Evolutionary conservation across 2,329 filamentous ascomycete genomes (phyloP).

Genomic region (Penicillium sp.): DNA sequence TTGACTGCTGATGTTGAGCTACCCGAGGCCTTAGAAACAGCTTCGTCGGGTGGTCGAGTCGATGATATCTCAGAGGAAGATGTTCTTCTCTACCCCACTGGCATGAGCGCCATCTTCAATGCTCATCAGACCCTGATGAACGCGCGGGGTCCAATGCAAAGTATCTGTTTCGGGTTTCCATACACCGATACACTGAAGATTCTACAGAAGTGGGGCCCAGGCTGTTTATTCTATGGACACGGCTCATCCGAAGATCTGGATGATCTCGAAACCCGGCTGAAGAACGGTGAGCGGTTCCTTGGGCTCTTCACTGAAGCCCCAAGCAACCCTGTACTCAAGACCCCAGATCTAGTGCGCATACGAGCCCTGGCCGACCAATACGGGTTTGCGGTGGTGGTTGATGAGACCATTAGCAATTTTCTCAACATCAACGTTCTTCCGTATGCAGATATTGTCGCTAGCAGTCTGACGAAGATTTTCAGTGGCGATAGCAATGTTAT

Average conservation of each 20-base stretch:
- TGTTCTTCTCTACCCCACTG: constrained; percentile 82
- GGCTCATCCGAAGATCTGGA: constrained; percentile 77
- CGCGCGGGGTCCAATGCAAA: constrained; percentile 65
- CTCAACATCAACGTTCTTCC: constrained; percentile 92
- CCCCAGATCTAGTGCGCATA: constrained; percentile 82
- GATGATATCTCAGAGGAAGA: constrained; percentile 74
- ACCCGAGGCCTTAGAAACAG: constrained; percentile 54
- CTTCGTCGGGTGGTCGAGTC: constrained; percentile 36
- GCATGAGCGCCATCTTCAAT: constrained; percentile 95
- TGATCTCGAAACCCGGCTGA: constrained; percentile 71
- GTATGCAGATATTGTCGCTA: constrained; percentile 87
- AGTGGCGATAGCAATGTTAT: constrained; percentile 98
- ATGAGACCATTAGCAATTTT: constrained; percentile 96
- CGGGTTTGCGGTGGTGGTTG: constrained; percentile 85
- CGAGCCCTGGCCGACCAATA: constrained; percentile 75
- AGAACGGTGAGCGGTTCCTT: constrained; percentile 72
- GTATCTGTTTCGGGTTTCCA: constrained; percentile 93
- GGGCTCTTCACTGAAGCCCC: constrained; percentile 94
- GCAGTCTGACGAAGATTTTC: constrained; percentile 94
- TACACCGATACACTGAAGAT: constrained; percentile 97
- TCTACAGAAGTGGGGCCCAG: constrained; percentile 88
- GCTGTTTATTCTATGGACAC: constrained; percentile 82
- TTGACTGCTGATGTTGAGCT: constrained; percentile 71
- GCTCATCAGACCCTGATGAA: constrained; percentile 72
- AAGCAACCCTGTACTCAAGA: constrained; percentile 82